Percentiles rank a stretch among this genome's conserved stretches.
These are phyloP conservation scores for Blastobotrys buckinghamii DNA, from an alignment of 1,139 yeast species.

Conservation along the genomic window DNA sequence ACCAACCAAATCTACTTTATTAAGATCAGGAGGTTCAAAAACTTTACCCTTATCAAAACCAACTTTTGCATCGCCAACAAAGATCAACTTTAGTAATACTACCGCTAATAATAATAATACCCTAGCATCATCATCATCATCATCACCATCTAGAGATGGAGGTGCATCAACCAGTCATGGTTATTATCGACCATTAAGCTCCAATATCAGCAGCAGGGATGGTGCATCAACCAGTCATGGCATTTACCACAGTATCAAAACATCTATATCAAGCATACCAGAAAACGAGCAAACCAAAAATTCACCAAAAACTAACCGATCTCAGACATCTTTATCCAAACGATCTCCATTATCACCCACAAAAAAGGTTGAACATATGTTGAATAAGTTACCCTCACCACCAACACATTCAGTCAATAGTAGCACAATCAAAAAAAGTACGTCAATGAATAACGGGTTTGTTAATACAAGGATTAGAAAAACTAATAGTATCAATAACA, in stretches of 20 bases:
- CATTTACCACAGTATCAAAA: not conserved
- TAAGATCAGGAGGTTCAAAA: not conserved
- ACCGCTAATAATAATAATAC: not conserved
- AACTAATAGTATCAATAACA: constrained; percentile 1
- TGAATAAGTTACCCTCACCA: constrained; percentile 15
- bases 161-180: too few species aligned
- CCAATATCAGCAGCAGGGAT: too few species aligned
- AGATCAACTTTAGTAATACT: not conserved
- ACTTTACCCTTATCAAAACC: too few species aligned
- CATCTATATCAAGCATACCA: not conserved
- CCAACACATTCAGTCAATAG: not conserved
- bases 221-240: too few species aligned
- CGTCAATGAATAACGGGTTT: too few species aligned
- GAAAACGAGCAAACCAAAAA: not conserved
- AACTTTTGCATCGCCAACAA: too few species aligned
- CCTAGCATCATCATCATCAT: too few species aligned
- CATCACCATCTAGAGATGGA: too few species aligned
- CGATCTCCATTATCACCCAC: constrained; percentile 6
- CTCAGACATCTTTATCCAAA: not conserved
- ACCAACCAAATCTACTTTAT: not conserved
- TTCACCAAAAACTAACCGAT: not conserved
- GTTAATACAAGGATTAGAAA: not conserved
- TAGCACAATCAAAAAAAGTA: too few species aligned
- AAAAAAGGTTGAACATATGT: constrained; percentile 14
- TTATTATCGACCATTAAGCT: too few species aligned